phyloP scores from a whole-genome alignment of 2,329 filamentous ascomycete species.

The Trichoderma koningiopsis region DNA sequence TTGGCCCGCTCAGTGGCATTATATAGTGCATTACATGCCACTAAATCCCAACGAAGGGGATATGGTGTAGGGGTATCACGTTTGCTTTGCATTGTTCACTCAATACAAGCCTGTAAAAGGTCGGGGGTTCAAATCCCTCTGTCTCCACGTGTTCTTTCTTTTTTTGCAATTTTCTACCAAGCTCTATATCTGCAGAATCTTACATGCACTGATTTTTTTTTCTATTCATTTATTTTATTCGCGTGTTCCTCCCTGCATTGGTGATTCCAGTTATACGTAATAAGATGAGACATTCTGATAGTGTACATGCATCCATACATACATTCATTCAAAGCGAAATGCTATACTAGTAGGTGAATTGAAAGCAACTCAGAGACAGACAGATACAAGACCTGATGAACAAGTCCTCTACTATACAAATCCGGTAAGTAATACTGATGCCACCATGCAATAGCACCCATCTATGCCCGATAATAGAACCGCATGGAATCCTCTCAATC shows the following conservation, averaged over 20 bases:
- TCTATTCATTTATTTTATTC: no score
- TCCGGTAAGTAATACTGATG: background rate
- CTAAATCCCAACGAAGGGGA: constrained; percentile 15
- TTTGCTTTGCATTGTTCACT: constrained; percentile 27
- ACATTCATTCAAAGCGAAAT: no score
- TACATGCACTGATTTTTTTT: background rate
- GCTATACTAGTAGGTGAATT: no score
- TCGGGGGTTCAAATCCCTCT: constrained; percentile 27
- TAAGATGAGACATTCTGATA: no score
- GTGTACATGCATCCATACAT: no score
- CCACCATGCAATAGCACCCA: background rate
- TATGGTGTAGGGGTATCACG: constrained; percentile 27
- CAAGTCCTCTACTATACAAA: background rate
- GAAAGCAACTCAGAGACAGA: no score
- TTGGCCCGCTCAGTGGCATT: background rate
- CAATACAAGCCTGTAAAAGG: constrained; percentile 25
- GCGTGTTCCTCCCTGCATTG: no score
- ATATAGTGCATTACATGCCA: background rate
- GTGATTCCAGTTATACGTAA: no score
- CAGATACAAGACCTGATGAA: background rate
- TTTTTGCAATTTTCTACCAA: constrained; percentile 8
- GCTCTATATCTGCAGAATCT: background rate
- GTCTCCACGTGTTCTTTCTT: constrained; percentile 24
- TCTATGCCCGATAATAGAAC: background rate
- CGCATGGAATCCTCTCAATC: background rate